These are phyloP conservation scores for Balansia obtecta DNA, from an alignment of 2,329 filamentous ascomycete genomes.

Conservation along the genomic window DNA sequence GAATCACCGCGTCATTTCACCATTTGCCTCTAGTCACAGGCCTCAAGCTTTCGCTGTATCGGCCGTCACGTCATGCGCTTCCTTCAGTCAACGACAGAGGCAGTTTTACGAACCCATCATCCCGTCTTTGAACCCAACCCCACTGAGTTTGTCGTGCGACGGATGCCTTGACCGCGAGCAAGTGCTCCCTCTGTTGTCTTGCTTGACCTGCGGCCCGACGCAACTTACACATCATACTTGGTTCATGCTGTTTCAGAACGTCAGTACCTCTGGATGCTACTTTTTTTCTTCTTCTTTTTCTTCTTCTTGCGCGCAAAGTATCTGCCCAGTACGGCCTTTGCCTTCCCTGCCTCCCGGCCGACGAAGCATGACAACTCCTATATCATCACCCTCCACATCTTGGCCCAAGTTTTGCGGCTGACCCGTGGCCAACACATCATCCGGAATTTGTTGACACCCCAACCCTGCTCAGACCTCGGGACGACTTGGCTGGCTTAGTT, in stretches of 20 bases:
- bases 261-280: background rate
- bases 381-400: constrained; percentile 2
- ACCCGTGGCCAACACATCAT: constrained; percentile 5
- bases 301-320: constrained; percentile 4
- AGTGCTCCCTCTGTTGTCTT: constrained; percentile 2
- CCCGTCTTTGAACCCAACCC: background rate
- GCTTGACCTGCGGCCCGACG: background rate
- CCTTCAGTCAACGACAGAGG: background rate
- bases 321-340: constrained; percentile 13
- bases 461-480: background rate
- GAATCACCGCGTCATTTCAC: background rate
- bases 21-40: background rate
- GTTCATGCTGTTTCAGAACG: background rate
- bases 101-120: background rate
- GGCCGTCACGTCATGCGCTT: constrained; percentile 1
- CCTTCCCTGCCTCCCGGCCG: constrained; percentile 5
- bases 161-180: background rate
- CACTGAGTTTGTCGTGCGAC: background rate
- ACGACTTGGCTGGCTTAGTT: background rate
- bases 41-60: background rate
- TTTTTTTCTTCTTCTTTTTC: background rate
- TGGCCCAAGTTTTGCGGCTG: constrained; percentile 5
- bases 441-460: constrained; percentile 4
- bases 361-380: background rate
- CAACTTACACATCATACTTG: background rate